phyloP scores from a whole-genome alignment of 1,139 yeast genomes.

The Taphrina deformans region DNA sequence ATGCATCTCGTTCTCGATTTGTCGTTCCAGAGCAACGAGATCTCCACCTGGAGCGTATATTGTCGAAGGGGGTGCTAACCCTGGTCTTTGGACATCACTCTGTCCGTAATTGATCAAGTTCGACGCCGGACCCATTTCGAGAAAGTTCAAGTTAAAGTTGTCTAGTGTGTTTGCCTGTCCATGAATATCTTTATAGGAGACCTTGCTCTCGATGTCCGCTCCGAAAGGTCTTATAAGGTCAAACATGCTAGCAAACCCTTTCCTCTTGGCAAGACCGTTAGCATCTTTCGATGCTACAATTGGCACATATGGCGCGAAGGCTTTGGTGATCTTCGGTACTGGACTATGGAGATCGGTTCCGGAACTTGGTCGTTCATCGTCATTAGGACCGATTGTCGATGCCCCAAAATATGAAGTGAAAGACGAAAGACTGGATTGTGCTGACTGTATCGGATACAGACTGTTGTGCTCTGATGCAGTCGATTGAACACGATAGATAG shows the following conservation, averaged over 20 bases:
- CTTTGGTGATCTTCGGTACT: conserved; percentile 37
- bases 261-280: conserved; percentile 51
- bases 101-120: conserved; percentile 28
- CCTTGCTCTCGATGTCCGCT: conserved; percentile 47
- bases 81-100: conserved; percentile 17
- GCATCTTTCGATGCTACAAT: conserved; percentile 57
- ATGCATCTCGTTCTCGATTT: conserved; percentile 31
- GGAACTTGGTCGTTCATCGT: background rate
- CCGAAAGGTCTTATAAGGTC: conserved; percentile 51
- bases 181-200: conserved; percentile 49
- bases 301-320: conserved; percentile 59
- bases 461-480: conserved; percentile 1
- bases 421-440: conserved; percentile 23
- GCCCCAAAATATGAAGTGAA: conserved; percentile 30
- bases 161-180: conserved; percentile 41
- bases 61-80: background rate
- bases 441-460: conserved; percentile 9
- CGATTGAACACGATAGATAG: conserved; percentile 10
- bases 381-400: background rate
- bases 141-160: conserved; percentile 45
- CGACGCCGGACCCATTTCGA: conserved; percentile 33
- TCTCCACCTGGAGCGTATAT: conserved; percentile 26
- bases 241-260: conserved; percentile 48
- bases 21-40: conserved; percentile 22
- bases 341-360: background rate